These are phyloP conservation scores for Sporothrix globosa DNA, from an alignment of 2,329 filamentous ascomycete species.

Conservation along the genomic window DNA sequence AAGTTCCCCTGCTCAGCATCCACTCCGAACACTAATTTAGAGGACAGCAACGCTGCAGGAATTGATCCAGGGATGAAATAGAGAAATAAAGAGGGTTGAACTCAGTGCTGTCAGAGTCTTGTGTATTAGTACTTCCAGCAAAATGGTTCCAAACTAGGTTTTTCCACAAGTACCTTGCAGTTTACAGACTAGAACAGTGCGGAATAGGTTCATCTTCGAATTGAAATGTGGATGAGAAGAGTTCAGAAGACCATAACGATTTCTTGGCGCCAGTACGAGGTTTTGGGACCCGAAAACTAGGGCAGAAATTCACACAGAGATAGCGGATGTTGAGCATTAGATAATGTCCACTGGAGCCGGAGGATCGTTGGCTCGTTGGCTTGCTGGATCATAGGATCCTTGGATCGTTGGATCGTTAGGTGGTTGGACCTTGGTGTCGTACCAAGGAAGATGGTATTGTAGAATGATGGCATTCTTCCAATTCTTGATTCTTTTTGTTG, in stretches of 20 bases:
- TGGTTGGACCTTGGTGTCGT: not conserved
- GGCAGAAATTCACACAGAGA: too few species aligned
- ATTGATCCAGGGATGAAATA: constrained; percentile 1
- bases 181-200: not conserved
- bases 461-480: not conserved
- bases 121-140: not conserved
- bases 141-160: not conserved
- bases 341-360: too few species aligned
- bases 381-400: not conserved
- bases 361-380: too few species aligned
- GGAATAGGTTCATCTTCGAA: not conserved
- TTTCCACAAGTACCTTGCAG: not conserved
- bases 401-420: not conserved
- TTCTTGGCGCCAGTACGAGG: too few species aligned
- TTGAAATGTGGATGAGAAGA: not conserved
- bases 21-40: too few species aligned
- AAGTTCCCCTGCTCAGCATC: too few species aligned
- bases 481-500: not conserved
- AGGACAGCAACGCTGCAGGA: constrained; percentile 5
- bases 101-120: too few species aligned
- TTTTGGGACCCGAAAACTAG: too few species aligned
- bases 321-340: too few species aligned
- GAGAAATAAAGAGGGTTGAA: not conserved
- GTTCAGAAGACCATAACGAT: not conserved
- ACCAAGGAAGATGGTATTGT: not conserved